Base-by-base conservation (phyloP, 495 filamentous ascomycete genomes). In the Neurospora sp. region DNA sequence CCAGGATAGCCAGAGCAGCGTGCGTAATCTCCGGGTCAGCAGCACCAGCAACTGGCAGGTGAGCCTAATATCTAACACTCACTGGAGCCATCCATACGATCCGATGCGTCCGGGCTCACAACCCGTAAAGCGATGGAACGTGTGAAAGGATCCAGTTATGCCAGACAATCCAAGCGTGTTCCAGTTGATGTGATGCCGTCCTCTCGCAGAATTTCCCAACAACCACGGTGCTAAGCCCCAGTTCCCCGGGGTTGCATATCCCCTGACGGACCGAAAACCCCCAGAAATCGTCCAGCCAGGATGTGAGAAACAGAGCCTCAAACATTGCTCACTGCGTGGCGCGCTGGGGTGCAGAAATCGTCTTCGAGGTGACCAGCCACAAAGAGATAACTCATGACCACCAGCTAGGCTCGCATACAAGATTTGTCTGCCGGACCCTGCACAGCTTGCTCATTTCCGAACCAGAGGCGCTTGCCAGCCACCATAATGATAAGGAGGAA, bases 381-480 rank as follows among this genome's bases (percentile, higher is more conserved):
- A 37, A 69, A 40, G 75, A 76, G 75, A 76, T 66, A 54, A 62
- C 69, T 48, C 75, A 54, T 48, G 62, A 71, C 46, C 76, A 72
- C 72, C 73, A 76, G 74, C 72, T 75, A 46, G 42, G 42, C 42
- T 46, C 42, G 18, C 54, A 40, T 14, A 12, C 59, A 69, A 70
- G 75, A 75, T 71, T 42, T 41, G 39, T 59, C 69, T 75, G 76
- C 74, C 72, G 70, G 75, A 77, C 42, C 74, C 75, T 77, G 75
- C 75, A 74, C 77, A 69, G 44, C 41, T 40, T 59, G 77, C 20
- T 66, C 74, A 70, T 40, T 18, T 71, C 71, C 72, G 40, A 8
- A 79, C 75, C 78, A 71, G 71, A 77, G 82, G 84, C 77, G 86
- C 85, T 86, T 87, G 86, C 87, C 86, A 88, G 86, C 86, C 85